Conservation (phyloP, 2,329 filamentous ascomycete genomes). For the Clarireedia paspali region DNA sequence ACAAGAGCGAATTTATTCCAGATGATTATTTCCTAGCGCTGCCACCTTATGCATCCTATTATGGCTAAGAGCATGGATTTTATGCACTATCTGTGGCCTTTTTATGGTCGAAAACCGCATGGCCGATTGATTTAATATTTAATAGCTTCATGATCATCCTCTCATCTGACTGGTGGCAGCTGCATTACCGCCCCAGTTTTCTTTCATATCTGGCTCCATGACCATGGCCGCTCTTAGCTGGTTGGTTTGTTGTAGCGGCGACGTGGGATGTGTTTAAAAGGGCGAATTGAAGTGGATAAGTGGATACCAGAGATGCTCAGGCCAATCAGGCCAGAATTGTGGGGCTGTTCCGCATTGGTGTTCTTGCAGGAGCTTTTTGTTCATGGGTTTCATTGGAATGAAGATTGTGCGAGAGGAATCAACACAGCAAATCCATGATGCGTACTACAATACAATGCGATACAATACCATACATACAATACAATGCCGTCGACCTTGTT, state of each 20-base stretch:
- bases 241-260: constrained; percentile 13
- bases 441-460: no score
- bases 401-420: neutral
- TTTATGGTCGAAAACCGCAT: no score
- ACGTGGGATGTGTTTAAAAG: constrained; percentile 20
- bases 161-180: constrained; percentile 3
- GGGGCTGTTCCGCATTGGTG: constrained; percentile 1
- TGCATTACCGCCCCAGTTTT: neutral
- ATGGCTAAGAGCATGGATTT: no score
- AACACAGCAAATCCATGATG: no score
- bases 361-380: neutral
- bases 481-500: no score
- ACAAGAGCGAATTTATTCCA: neutral
- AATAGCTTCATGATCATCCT: neutral
- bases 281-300: neutral
- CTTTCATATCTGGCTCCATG: neutral
- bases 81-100: no score
- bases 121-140: no score
- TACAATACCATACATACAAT: no score
- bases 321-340: neutral
- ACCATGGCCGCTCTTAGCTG: neutral
- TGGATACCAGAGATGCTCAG: constrained; percentile 4
- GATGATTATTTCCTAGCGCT: no score
- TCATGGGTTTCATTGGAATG: neutral
- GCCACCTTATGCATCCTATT: no score